Percentiles rank a stretch among this genome's conserved stretches.
phyloP scores from a whole-genome alignment of 73 alveolate species.

The Paramecium primaurelia region DNA sequence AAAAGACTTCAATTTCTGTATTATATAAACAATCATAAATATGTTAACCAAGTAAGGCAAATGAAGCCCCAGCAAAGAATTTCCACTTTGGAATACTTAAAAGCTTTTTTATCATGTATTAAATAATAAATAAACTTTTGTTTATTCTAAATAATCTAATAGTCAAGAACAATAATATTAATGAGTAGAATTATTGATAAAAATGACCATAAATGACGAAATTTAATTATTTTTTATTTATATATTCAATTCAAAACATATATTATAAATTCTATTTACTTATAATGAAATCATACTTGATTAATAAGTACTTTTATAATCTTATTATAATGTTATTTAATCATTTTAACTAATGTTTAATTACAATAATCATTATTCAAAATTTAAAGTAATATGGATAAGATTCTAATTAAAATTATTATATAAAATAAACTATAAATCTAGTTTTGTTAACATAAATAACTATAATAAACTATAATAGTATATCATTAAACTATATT shows the following conservation, averaged over 20 bases:
- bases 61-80: background rate
- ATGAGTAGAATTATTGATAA: background rate
- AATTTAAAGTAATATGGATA: too few species aligned
- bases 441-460: too few species aligned
- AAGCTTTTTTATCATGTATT: conserved; percentile 1
- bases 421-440: too few species aligned
- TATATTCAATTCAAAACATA: background rate
- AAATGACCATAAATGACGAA: background rate
- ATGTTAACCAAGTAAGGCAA: background rate
- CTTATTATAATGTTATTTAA: too few species aligned
- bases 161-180: background rate
- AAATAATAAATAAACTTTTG: background rate
- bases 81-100: conserved; percentile 1
- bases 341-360: too few species aligned
- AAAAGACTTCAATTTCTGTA: conserved; percentile 1
- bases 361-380: too few species aligned
- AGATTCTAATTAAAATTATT: too few species aligned
- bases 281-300: too few species aligned
- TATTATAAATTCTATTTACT: background rate
- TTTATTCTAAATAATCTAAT: background rate
- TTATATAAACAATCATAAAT: conserved; percentile 1
- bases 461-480: too few species aligned
- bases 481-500: too few species aligned
- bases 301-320: too few species aligned
- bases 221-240: background rate